Conservation (phyloP, 108 stramenopile species). For the Discostella pseudostelligera region DNA sequence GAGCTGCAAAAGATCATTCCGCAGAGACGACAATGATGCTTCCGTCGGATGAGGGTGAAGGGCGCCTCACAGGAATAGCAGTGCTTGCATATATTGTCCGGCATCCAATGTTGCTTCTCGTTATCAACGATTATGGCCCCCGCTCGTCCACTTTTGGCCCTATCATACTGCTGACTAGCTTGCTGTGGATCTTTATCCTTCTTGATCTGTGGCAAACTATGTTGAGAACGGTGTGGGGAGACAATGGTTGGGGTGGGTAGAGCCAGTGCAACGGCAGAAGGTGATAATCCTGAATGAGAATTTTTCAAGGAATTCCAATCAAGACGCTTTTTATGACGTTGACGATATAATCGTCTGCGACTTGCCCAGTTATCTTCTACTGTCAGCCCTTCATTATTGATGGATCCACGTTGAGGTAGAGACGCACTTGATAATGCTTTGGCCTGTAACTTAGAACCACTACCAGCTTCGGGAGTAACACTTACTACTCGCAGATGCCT, state of each 20-base stretch:
- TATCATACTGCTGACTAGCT: neutral
- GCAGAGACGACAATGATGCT: slow-evolving; percentile 98
- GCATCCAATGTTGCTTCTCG: slow-evolving; percentile 88
- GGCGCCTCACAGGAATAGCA: slow-evolving; percentile 92
- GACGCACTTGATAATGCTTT: neutral
- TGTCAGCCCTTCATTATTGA: neutral
- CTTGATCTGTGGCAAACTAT: neutral
- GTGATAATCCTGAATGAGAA: neutral
- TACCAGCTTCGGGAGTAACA: neutral
- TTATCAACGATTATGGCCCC: slow-evolving; percentile 47
- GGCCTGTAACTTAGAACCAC: neutral
- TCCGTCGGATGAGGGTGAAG: slow-evolving; percentile 92
- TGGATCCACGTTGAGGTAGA: neutral
- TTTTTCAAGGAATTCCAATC: slow-evolving; percentile 34
- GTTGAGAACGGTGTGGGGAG: neutral
- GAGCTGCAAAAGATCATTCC: slow-evolving; percentile 95
- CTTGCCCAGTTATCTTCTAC: slow-evolving; percentile 25
- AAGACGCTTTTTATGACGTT: slow-evolving; percentile 16
- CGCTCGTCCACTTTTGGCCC: slow-evolving; percentile 10
- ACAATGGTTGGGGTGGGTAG: neutral
- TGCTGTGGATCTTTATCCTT: neutral
- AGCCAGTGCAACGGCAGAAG: neutral
- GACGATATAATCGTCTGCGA: slow-evolving; percentile 11
- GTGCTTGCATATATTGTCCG: slow-evolving; percentile 88
- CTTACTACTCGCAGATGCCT: neutral